Percentiles rank a stretch among this genome's conserved stretches.
Evolutionary conservation across 495 filamentous ascomycete species (phyloP).

Genomic region (Penicillium psychrofluorescens): DNA sequence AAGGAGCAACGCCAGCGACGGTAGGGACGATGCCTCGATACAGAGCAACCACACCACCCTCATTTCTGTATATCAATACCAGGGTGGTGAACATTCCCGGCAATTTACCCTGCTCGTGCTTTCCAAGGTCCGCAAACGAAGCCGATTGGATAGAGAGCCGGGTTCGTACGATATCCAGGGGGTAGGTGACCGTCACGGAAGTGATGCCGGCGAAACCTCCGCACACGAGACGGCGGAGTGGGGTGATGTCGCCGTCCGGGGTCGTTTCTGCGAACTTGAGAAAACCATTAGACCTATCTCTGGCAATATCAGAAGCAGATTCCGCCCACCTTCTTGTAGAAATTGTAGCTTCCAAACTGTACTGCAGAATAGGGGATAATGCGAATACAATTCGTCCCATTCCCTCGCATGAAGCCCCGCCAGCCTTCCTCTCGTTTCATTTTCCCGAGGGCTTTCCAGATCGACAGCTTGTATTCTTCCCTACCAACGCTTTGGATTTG

Average conservation of each 20-base stretch:
- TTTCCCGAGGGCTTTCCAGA: constrained; percentile 80
- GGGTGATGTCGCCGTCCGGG: constrained; percentile 58
- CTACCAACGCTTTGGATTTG: constrained; percentile 90
- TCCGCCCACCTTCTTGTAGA: constrained; percentile 80
- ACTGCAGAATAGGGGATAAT: constrained; percentile 98
- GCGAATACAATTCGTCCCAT: constrained; percentile 95
- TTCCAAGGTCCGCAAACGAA: constrained; percentile 71
- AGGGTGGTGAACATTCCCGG: constrained; percentile 92
- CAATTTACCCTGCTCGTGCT: constrained; percentile 46
- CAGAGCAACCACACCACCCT: constrained; percentile 75
- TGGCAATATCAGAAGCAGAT: too few species aligned
- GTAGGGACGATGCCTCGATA: constrained; percentile 93
- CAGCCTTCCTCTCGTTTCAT: constrained; percentile 97
- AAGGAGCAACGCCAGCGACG: constrained; percentile 90
- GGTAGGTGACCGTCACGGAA: constrained; percentile 74
- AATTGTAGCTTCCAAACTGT: constrained; percentile 95
- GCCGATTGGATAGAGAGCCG: constrained; percentile 93
- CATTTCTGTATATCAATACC: constrained; percentile 76
- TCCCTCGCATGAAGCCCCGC: constrained; percentile 93
- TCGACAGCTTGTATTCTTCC: constrained; percentile 84
- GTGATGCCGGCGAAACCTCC: constrained; percentile 90
- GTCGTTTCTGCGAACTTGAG: constrained; percentile 63
- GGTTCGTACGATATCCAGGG: constrained; percentile 93
- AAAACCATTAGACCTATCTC: not conserved
- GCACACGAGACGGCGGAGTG: constrained; percentile 66